Conservation (phyloP, 1,139 yeast genomes). For the Candida sanyaensis region DNA sequence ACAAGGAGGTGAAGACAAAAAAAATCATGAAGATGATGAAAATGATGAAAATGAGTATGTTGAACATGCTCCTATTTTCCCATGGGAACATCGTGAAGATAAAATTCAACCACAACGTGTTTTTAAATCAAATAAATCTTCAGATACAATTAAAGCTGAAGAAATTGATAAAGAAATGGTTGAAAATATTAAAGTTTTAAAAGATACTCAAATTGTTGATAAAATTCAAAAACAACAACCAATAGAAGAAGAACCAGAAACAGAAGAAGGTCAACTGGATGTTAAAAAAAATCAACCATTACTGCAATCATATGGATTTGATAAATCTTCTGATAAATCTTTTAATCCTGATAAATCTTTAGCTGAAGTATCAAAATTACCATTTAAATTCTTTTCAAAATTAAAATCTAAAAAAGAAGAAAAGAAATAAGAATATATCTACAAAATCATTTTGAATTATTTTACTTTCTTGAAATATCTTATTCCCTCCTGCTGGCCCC, state of each 20-base stretch:
- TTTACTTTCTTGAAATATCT: not conserved
- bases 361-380: slow-evolving; percentile 27
- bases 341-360: slow-evolving; percentile 28
- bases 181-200: slow-evolving; percentile 12
- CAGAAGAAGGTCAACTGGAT: not conserved
- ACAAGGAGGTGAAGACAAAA: not conserved
- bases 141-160: slow-evolving; percentile 30
- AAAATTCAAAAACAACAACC: too few species aligned
- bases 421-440: not conserved
- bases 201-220: slow-evolving; percentile 6
- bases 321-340: slow-evolving; percentile 7
- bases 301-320: slow-evolving; percentile 15
- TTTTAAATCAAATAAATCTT: slow-evolving; percentile 20
- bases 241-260: too few species aligned
- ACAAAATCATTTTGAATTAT: not conserved
- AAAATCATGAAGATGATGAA: not conserved
- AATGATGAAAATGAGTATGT: not conserved
- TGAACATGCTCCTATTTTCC: slow-evolving; percentile 33
- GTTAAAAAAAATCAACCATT: slow-evolving; percentile 7
- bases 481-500: too few species aligned
- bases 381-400: slow-evolving; percentile 24
- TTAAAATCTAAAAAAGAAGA: slow-evolving; percentile 16
- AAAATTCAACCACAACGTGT: slow-evolving; percentile 14
- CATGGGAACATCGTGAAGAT: slow-evolving; percentile 40
- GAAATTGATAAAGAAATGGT: slow-evolving; percentile 9